Percentiles rank a stretch among this genome's conserved stretches.
Evolutionary conservation across 2,329 filamentous ascomycete genomes (phyloP).

Genomic region (Calycina herbarum): DNA sequence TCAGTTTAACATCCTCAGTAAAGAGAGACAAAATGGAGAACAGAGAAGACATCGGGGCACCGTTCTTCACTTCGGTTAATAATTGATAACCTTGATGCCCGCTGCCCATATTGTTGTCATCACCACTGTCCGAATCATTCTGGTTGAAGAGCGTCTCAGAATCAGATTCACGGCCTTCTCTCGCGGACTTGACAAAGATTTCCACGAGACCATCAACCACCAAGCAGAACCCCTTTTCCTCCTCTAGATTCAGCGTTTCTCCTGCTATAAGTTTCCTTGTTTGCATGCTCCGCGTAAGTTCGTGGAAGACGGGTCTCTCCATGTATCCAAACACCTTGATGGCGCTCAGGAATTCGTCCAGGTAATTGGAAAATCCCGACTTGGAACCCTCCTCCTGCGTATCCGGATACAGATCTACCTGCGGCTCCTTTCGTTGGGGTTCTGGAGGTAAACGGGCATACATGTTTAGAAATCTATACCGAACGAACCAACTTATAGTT

Average conservation of each 20-base stretch:
- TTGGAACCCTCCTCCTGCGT: slow-evolving; percentile 88
- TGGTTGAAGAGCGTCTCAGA: slow-evolving; percentile 42
- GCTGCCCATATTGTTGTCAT: slow-evolving; percentile 60
- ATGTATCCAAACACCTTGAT: slow-evolving; percentile 99
- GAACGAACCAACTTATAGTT: slow-evolving; percentile 88
- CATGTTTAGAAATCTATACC: slow-evolving; percentile 96
- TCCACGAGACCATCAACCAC: slow-evolving; percentile 96
- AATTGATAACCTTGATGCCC: slow-evolving; percentile 87
- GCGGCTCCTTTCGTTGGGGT: slow-evolving; percentile 91
- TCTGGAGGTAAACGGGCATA: slow-evolving; percentile 92
- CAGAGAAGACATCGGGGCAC: slow-evolving; percentile 95
- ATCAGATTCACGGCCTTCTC: slow-evolving; percentile 48
- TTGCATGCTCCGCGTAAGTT: slow-evolving; percentile 97
- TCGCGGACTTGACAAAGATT: slow-evolving; percentile 93
- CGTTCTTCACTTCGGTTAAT: slow-evolving; percentile 95
- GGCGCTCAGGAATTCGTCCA: slow-evolving; percentile 96
- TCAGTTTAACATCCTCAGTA: slow-evolving; percentile 87
- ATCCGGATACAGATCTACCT: slow-evolving; percentile 93
- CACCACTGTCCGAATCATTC: slow-evolving; percentile 63
- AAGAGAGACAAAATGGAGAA: slow-evolving; percentile 98
- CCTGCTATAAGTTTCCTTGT: slow-evolving; percentile 94
- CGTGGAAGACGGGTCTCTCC: slow-evolving; percentile 94
- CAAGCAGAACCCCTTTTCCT: slow-evolving; percentile 96
- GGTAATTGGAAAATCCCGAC: slow-evolving; percentile 88
- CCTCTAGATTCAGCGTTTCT: slow-evolving; percentile 91